Evolutionary conservation across 345 rosid genomes (phyloP).

Genomic region (Mercurialis annua): DNA sequence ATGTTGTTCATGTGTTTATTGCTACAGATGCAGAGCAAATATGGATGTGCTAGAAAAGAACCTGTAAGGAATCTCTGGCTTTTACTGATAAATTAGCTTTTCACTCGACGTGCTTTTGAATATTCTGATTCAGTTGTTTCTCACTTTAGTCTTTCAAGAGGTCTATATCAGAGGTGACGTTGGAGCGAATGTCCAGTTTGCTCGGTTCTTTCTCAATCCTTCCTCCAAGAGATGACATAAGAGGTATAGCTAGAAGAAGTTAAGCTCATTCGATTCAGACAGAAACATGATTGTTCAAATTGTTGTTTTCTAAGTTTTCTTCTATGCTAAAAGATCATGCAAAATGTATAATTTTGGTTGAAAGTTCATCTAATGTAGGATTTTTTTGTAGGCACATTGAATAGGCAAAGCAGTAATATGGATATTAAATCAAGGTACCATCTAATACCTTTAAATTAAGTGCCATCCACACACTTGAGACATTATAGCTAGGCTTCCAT

Average conservation of each 20-base stretch:
- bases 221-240: constrained; percentile 50
- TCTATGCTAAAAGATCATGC: constrained; percentile 1
- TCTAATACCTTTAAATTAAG: neutral
- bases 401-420: constrained; percentile 46
- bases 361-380: constrained; percentile 17
- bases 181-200: constrained; percentile 71
- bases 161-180: constrained; percentile 70
- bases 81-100: neutral
- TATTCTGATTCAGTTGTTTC: constrained; percentile 22
- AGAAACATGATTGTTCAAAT: neutral
- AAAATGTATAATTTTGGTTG: constrained; percentile 3
- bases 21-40: constrained; percentile 84
- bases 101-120: neutral
- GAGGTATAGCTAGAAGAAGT: constrained; percentile 40
- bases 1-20: constrained; percentile 19
- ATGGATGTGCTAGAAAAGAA: constrained; percentile 64
- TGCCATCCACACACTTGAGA: neutral
- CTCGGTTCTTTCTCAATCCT: constrained; percentile 64
- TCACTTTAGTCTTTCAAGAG: constrained; percentile 55
- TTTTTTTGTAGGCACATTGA: constrained; percentile 45
- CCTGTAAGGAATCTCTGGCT: constrained; percentile 45
- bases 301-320: neutral
- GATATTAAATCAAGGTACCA: constrained; percentile 64
- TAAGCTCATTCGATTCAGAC: neutral
- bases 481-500: neutral